Evolutionary conservation across 768 basidiomycete species (phyloP).

Genomic region (Russula abietina): DNA sequence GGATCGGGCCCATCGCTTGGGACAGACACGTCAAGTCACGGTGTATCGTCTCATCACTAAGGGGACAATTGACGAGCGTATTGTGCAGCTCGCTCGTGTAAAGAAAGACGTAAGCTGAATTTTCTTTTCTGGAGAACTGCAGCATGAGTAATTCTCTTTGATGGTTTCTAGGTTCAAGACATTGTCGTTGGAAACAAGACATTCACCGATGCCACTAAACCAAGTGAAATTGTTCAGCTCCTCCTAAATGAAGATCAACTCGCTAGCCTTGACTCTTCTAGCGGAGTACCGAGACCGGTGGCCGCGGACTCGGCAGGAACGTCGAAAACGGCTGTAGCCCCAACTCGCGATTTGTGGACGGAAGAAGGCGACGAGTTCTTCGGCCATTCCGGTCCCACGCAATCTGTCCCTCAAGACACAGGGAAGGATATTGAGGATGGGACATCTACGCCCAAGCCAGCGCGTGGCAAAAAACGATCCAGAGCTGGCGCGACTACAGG

Average conservation of each 20-base stretch:
- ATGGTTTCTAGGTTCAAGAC: slow-evolving; percentile 78
- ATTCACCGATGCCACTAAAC: slow-evolving; percentile 87
- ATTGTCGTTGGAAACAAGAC: slow-evolving; percentile 98
- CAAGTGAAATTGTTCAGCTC: slow-evolving; percentile 93
- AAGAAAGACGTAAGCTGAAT: slow-evolving; percentile 79
- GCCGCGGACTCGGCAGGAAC: slow-evolving; percentile 34
- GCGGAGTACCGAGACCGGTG: slow-evolving; percentile 34
- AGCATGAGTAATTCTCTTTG: slow-evolving; percentile 10
- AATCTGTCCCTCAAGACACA: slow-evolving; percentile 23
- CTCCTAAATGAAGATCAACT: slow-evolving; percentile 93
- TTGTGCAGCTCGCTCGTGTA: slow-evolving; percentile 89
- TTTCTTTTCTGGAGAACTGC: slow-evolving; percentile 11
- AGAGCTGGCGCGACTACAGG: slow-evolving; percentile 32
- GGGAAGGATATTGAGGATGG: slow-evolving; percentile 28
- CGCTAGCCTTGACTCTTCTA: slow-evolving; percentile 55
- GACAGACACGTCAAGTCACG: slow-evolving; percentile 95
- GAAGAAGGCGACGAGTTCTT: slow-evolving; percentile 88
- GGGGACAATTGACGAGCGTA: slow-evolving; percentile 95
- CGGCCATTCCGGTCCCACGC: slow-evolving; percentile 44
- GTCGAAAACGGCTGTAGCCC: slow-evolving; percentile 34
- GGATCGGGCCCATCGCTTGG: slow-evolving; percentile 95
- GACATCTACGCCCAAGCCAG: slow-evolving; percentile 26
- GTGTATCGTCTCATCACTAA: slow-evolving; percentile 92
- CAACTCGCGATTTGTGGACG: slow-evolving; percentile 68
- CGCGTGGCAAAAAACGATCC: slow-evolving; percentile 33